Evolutionary conservation across 2,329 filamentous ascomycete genomes (phyloP).

Genomic region (Ceratocystis harringtonii): DNA sequence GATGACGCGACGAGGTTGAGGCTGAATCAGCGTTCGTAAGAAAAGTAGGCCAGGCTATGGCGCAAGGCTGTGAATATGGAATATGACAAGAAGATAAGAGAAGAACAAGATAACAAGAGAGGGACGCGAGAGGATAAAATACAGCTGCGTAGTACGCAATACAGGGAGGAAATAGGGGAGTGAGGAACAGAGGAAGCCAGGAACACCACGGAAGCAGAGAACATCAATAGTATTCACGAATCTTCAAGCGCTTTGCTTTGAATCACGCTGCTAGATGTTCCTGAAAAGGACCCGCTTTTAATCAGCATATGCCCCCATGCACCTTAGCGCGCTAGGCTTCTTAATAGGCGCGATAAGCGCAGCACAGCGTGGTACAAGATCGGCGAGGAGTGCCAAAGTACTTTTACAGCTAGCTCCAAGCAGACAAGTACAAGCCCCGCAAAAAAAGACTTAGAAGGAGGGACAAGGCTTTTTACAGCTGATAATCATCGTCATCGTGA

Average conservation of each 20-base stretch:
- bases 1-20: neutral
- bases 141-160: neutral
- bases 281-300: neutral
- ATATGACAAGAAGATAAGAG: neutral
- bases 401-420: neutral
- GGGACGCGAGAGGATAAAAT: neutral
- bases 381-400: neutral
- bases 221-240: neutral
- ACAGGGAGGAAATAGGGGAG: no score
- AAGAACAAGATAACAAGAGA: neutral
- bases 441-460: neutral
- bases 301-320: neutral
- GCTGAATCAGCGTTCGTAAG: neutral
- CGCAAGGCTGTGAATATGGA: conserved; percentile 1
- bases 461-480: neutral
- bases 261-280: neutral
- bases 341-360: neutral
- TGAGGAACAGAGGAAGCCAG: no score
- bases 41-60: neutral
- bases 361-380: neutral
- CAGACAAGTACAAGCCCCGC: neutral
- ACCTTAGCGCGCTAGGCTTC: neutral
- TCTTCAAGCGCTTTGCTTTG: neutral
- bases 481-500: neutral
- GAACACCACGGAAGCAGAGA: neutral